Evolutionary conservation across 352 stramenopile species (phyloP), one percentile per base, ranked within the genome.

Genomic region (Saprolegnia diclina): DNA sequence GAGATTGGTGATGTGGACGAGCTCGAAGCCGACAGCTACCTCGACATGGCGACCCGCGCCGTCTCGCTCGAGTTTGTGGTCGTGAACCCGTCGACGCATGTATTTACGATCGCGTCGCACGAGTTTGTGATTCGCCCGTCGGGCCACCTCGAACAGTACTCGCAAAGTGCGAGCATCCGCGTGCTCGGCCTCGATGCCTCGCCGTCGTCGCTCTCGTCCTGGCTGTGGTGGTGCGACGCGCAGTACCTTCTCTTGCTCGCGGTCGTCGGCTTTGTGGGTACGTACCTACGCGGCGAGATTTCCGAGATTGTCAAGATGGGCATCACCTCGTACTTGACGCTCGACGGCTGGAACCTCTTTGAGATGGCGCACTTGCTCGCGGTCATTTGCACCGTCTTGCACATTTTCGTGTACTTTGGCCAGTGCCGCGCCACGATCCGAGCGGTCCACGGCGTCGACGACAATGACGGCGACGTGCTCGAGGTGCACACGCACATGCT

Each of bases 261-360:
- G 4, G 65, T 95, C 16, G 69, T 89, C 32, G 44, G 85, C 18
- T 94, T 94, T 61, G 87, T 92, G 61, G 70, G 82, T 61, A 92
- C 83, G 19, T 94, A 94, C 62, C 86, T 78, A 32, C 89, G 92
- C 44, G 84, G 87, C 24, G 87, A 95, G 67, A 76, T 73, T 7
- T 88, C 73, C 5, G 82, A 91, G 59, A 93, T 95, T 80, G 77
- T 63, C 32, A 92, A 83, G 4, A 92, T 93, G 85, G 87, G 87
- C 0, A 59, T 77, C 13, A 71, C 71, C 13, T 87, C 85, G 57
- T 95, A 95, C 62, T 71, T 95, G 54, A 78, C 79, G 32, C 87
- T 85, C 18, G 84, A 95, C 71, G 89, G 92, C 81, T 95, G 87
- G 87, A 95, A 95, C 76, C 45, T 95, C 6, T 95, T 95, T 69